phyloP scores from a whole-genome alignment of 805 yeast species.

The Blastobotrys americana region DNA sequence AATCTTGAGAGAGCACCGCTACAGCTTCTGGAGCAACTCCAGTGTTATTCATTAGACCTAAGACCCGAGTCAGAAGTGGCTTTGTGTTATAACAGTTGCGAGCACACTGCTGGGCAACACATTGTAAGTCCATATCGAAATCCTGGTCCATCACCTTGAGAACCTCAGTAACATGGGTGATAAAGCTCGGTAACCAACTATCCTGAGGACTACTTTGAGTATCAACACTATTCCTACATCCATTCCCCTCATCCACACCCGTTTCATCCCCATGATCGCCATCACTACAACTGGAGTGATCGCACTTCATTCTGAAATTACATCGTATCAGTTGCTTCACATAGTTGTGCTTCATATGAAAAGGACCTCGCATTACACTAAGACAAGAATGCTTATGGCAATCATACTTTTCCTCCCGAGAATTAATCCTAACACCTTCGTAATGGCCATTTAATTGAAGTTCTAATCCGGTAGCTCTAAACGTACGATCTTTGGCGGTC shows the following conservation, averaged over 20 bases:
- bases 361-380: constrained; percentile 4
- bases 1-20: not conserved
- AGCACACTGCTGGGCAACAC: constrained; percentile 5
- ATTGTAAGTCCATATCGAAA: constrained; percentile 1
- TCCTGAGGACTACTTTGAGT: not conserved
- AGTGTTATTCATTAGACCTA: not conserved
- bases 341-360: constrained; percentile 1
- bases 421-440: constrained; percentile 2
- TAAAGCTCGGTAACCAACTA: constrained; percentile 2
- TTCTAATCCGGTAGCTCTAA: constrained; percentile 1
- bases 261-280: too few species aligned
- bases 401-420: constrained; percentile 14
- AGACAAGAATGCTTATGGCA: not conserved
- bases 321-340: constrained; percentile 2
- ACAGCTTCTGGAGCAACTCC: not conserved
- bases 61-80: not conserved
- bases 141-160: not conserved
- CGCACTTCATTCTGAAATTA: not conserved
- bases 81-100: constrained; percentile 6
- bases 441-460: not conserved
- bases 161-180: not conserved
- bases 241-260: not conserved
- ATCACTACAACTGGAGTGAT: not conserved
- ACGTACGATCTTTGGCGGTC: not conserved
- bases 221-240: too few species aligned